Percentiles rank a stretch among this genome's conserved stretches.
Evolutionary conservation across 176 grass and related monocot genomes (phyloP).

Genomic region (Carex cristatella): DNA sequence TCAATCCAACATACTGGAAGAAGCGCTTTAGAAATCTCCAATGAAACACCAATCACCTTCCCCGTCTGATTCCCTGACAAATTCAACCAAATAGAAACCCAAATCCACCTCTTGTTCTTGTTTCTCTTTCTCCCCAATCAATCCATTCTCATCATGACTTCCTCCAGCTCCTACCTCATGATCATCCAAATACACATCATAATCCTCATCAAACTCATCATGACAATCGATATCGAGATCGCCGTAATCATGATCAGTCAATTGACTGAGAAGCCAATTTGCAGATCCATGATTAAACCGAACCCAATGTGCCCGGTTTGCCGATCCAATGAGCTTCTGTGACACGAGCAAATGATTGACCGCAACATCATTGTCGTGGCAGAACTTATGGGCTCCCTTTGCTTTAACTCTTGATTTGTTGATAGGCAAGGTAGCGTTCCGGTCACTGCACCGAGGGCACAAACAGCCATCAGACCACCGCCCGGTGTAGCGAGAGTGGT

Average conservation of each 20-base stretch:
- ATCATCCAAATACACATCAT: constrained; percentile 10
- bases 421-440: neutral
- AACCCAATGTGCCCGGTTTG: neutral
- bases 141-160: neutral
- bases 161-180: neutral
- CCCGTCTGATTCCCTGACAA: neutral
- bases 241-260: neutral
- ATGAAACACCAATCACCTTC: constrained; percentile 13
- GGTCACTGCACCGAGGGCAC: neutral
- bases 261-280: constrained; percentile 7
- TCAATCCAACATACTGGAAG: no score
- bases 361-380: neutral
- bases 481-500: constrained; percentile 4
- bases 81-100: constrained; percentile 19
- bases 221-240: neutral
- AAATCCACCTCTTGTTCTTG: neutral
- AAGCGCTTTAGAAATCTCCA: neutral
- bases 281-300: constrained; percentile 2
- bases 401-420: neutral
- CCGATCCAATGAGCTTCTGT: neutral
- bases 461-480: neutral
- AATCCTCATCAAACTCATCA: neutral
- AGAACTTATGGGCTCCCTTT: neutral
- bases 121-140: neutral
- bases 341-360: constrained; percentile 20